These are phyloP conservation scores for Creolimax fragrantissima DNA, from an alignment of 78 protist genomes.

Conservation along the genomic window DNA sequence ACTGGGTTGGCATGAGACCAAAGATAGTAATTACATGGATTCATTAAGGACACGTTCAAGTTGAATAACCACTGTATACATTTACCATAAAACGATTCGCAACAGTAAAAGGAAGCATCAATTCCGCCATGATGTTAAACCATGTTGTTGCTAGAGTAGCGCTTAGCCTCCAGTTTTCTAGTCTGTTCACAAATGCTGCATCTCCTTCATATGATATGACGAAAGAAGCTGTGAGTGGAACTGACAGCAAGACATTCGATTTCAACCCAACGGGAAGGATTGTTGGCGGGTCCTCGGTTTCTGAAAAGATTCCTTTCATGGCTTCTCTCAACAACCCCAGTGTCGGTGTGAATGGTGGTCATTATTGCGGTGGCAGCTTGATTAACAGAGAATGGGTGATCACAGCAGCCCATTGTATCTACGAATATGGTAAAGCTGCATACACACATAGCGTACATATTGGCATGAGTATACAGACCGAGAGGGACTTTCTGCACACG, in stretches of 20 bases:
- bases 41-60: too few relatives aligned
- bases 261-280: not conserved
- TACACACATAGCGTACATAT: not conserved
- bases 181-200: not conserved
- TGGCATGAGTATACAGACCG: not conserved
- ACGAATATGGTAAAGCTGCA: not conserved
- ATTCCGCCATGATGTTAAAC: not conserved
- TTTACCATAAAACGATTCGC: too few relatives aligned
- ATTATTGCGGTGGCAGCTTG: not conserved
- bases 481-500: not conserved
- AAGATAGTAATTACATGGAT: too few relatives aligned
- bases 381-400: not conserved
- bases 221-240: not conserved
- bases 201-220: too few relatives aligned
- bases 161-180: not conserved
- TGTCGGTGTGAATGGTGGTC: not conserved
- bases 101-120: too few relatives aligned
- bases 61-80: too few relatives aligned
- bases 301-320: not conserved
- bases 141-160: not conserved
- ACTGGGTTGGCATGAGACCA: too few relatives aligned
- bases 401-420: not conserved
- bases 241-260: not conserved
- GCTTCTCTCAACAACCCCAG: not conserved
- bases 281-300: not conserved